Base-by-base conservation (phyloP, 257 asterid species). In the Fraxinus quadrangulata region DNA sequence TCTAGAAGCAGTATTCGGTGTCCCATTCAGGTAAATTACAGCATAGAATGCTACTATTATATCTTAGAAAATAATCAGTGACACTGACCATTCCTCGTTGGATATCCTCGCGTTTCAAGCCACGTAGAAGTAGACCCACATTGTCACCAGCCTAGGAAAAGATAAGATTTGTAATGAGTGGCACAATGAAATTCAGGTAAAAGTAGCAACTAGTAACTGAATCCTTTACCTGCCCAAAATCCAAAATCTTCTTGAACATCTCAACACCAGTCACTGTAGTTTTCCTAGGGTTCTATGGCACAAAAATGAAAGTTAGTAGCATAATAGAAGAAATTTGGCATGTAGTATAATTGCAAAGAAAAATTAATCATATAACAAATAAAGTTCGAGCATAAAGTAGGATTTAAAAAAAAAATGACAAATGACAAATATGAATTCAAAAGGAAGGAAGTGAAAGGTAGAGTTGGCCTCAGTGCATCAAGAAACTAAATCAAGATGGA, bases 211-310 rank as follows among this genome's bases (percentile, higher is more conserved):
- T 33, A 61, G 30, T 14, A 68, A 63, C 45, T 51, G 68, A 54
- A 36, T 23, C 39, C 34, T 83, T 87, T 79, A 94, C 99, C 89
- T 96, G 97, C 75, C 99, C 99, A 84, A 37, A 56, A 85, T 96
- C 99, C 84, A 96, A 85, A 33, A 89, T 90, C 90, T 96, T 96
- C 90, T 92, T 96, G 91, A 96, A 96, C 99, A 96, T 96, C 86
- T 96, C 98, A 68, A 96, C 99, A 67, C 99, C 99, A 79, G 99
- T 96, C 45, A 92, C 98, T 14, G 91, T 87, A 75, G 97, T 89
- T 88, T 96, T 96, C 68, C 89, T 23, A 81, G 87, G 91, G 66
- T 90, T 91, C 99, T 96, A 86, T 51, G 74, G 82, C 40, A 82
- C 61, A 31, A 75, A 77, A 61, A 78, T 14, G 45, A 33, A 79